Evolutionary conservation across 202 grass and related monocot genomes (phyloP), one percentile per base, ranked within the genome.

Genomic region (Setaria viridis): DNA sequence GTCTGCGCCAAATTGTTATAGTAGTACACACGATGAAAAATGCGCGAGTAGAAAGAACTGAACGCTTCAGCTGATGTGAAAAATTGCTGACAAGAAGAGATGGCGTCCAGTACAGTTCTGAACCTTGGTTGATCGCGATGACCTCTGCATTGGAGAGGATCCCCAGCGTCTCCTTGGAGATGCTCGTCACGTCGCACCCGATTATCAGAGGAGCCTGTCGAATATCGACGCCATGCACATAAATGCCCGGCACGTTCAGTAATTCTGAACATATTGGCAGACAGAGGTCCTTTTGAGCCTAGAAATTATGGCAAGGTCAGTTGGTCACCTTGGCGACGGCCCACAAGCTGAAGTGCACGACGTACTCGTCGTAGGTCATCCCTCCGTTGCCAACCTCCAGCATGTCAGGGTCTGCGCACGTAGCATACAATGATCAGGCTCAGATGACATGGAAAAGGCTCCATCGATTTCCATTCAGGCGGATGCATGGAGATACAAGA

Each of bases 61-160:
- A 25, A 25, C 25, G 25, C 25, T 25, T 25, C 25, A 25, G 25
- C 25, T 25, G 25, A 25, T 25, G 25, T 25, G 25, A 25, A 25
- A 25, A 25, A 25, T 25, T 25, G 25, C 25, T 70, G 0, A 70
- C 5, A 72, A 72, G 0, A 13, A 7, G 3, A 47, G 69, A 49
- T 7, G 6, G 30, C 11, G 17, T 69, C 4, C 4, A 21, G 7
- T 9, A 25, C 25, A 21, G 0, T 46, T 80, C 54, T 63, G 3
- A 95, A 46, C 94, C 94, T 91, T 93, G 91, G 86, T 93, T 95
- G n/a, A 93, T 89, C 7, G 87, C 91, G 50, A 95, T 93, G 79
- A 91, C 90, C 72, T 95, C 90, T 69, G 79, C 55, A 56, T 95
- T 95, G 57, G 82, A 67, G 17, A 95, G 74, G 49, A 93, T 93